These are phyloP conservation scores for Tetrapisispora arboricola DNA, from an alignment of 805 yeast species.

Conservation along the genomic window DNA sequence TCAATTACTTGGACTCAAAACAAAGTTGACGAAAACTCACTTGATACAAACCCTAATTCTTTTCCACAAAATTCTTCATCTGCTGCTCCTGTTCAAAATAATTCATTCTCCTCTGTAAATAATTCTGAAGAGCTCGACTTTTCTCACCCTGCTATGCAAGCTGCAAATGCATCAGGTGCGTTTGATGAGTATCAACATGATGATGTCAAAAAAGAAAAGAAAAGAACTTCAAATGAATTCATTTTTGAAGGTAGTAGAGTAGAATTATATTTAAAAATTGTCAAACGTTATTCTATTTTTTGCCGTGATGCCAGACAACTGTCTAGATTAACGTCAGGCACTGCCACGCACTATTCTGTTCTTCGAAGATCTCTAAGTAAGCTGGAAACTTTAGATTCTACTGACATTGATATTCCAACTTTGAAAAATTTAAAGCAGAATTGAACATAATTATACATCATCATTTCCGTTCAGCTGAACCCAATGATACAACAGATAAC, in stretches of 20 bases:
- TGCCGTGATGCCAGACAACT: slow-evolving; percentile 40
- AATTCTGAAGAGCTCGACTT: slow-evolving; percentile 3
- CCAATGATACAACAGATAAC: no score
- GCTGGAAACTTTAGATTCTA: slow-evolving; percentile 30
- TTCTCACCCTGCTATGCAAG: slow-evolving; percentile 30
- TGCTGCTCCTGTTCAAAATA: neutral
- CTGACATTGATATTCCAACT: slow-evolving; percentile 34
- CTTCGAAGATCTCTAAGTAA: slow-evolving; percentile 30
- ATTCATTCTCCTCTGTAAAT: neutral
- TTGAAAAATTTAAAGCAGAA: slow-evolving; percentile 20
- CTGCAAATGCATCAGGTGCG: slow-evolving; percentile 31
- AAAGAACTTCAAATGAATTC: slow-evolving; percentile 3
- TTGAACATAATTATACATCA: neutral
- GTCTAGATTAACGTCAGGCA: slow-evolving; percentile 36
- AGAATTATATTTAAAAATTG: slow-evolving; percentile 43
- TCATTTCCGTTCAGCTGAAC: neutral
- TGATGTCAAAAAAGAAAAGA: slow-evolving; percentile 1
- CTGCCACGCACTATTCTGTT: slow-evolving; percentile 34
- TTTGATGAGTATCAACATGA: slow-evolving; percentile 23
- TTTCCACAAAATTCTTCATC: neutral
- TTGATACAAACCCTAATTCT: neutral
- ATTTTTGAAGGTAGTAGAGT: slow-evolving; percentile 33
- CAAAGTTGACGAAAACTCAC: slow-evolving; percentile 8
- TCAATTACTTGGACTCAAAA: slow-evolving; percentile 36
- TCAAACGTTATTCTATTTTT: slow-evolving; percentile 39